Base-by-base conservation (phyloP, 345 rosid genomes). In the Viola odorata region DNA sequence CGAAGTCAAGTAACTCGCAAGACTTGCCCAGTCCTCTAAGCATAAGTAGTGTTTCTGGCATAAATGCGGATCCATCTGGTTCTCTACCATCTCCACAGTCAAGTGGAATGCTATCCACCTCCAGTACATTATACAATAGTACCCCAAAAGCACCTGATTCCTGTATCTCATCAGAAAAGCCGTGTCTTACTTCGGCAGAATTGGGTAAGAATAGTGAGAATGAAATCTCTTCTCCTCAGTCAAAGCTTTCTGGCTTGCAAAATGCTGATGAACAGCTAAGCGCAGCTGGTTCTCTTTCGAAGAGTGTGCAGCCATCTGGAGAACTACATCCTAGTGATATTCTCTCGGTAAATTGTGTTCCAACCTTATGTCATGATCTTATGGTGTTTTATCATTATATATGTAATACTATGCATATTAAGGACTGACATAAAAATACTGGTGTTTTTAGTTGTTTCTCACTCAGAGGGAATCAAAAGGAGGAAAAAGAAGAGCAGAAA, bases 41-140 rank as follows among this genome's bases (percentile, higher is more conserved):
- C 32, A 23, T 23, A 9, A 41, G 44, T 52, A 10, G 37, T 23
- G 53, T 10, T 58, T 47, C 55, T 45, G 50, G 50, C 49, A 6
- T 53, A 58, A 62, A 58, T 37, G 45, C 8, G 57, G 39, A 14
- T 13, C 41, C 41, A 3, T 13, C 65, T 65, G 61, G 52, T 51
- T 48, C 60, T 10, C 62, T 16, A 42, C 40, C 69, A 8, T 45
- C 56, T 68, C 54, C 39, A 23, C 52, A 12, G 45, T 49, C 69
- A 14, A 67, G 47, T 53, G 53, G 57, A 17, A 61, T 15, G 44
- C 2, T 54, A 37, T 55, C 64, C 40, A 14, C 59, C 5, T 58
- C 60, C 9, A 16, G 12, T 41, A 13, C 17, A 14, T 16, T 50
- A 7, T 37, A 3, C 53, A 44, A 55, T 60, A 17, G 7, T 8